Evolutionary conservation across 1,139 yeast genomes (phyloP), one percentile per base, ranked within the genome.

Genomic region (Protomyces gravidus): DNA sequence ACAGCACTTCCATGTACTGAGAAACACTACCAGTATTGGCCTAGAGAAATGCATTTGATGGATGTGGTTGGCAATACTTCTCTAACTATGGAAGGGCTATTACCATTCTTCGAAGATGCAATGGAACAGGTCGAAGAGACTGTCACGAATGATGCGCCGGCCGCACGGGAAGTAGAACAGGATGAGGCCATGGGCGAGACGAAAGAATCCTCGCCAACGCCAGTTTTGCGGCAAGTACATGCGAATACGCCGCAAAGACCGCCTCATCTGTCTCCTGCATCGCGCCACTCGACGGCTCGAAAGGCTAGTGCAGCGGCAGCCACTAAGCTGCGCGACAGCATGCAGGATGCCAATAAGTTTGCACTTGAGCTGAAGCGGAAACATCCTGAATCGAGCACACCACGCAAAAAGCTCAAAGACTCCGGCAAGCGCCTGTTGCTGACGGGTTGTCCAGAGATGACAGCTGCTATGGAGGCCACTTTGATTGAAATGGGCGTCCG

Each of bases 61-160:
- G 73, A 78, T 39, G 69, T 78, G 2, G 73, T 84, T 39, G 88
- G 86, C 5, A 74, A 75, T 59, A 79, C 84, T 0, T 73, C 74
- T 25, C 72, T 83, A 55, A 75, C 78, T 48, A 69, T 70, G 2
- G 68, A 69, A 1, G 78, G 76, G 0, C 69, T 82, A 60, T 69
- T 70, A 59, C 68, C 70, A 39, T 81, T 81, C 73, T 75, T 74
- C 63, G 51, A 53, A 19, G 42, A 33, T 28, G 73, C 69, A 9
- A 61, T 63, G 2, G 58, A 28, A 50, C 59, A 50, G 13, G 70
- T 67, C 32, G 65, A 61, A 36, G 69, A 60, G 33, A 68, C 26
- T 33, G 58, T 25, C 62, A 33, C 60, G 21, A n/a, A n/a, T n/a
- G n/a, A n/a, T n/a, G n/a, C n/a, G n/a, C 25, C 36, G 42, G 15